Conservation (phyloP, 2,329 filamentous ascomycete genomes). For the Setomelanomma holmii region DNA sequence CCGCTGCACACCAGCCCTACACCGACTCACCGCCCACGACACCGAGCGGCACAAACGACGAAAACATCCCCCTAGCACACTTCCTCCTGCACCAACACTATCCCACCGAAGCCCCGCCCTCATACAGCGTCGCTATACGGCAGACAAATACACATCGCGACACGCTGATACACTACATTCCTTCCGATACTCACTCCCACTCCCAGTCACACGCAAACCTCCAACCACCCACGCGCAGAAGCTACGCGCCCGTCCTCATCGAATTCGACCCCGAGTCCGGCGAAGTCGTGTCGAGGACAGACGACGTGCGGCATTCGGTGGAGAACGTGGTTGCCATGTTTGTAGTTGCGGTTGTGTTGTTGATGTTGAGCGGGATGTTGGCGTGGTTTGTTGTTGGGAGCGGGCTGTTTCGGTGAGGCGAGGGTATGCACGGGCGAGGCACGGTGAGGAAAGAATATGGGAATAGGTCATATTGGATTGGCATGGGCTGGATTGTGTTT, state of each 20-base stretch:
- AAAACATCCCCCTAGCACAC: slow-evolving; percentile 39
- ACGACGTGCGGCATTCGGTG: slow-evolving; percentile 34
- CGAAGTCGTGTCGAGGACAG: slow-evolving; percentile 19
- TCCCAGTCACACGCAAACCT: slow-evolving; percentile 1
- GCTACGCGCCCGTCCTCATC: background rate
- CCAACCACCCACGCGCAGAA: background rate
- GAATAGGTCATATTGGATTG: background rate
- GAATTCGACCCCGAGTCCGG: slow-evolving; percentile 17
- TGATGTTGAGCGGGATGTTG: slow-evolving; percentile 28
- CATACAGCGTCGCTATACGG: slow-evolving; percentile 33
- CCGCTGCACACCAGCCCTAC: slow-evolving; percentile 14
- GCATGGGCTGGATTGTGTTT: background rate
- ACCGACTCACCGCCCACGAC: slow-evolving; percentile 5
- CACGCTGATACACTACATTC: slow-evolving; percentile 35
- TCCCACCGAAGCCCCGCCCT: slow-evolving; percentile 35
- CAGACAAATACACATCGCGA: slow-evolving; percentile 28
- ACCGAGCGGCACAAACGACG: slow-evolving; percentile 12
- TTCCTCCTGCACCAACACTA: slow-evolving; percentile 20
- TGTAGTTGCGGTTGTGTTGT: slow-evolving; percentile 27
- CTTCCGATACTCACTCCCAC: slow-evolving; percentile 2
- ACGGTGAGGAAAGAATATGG: background rate
- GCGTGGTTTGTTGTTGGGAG: slow-evolving; percentile 22
- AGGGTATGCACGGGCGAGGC: background rate
- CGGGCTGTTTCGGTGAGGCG: slow-evolving; percentile 3
- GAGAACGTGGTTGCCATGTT: slow-evolving; percentile 35